A percentile compares a stretch with the other conserved stretches of the same genome.
Evolutionary conservation across 2,329 filamentous ascomycete genomes (phyloP).

Genomic region (Colletotrichum aenigma): DNA sequence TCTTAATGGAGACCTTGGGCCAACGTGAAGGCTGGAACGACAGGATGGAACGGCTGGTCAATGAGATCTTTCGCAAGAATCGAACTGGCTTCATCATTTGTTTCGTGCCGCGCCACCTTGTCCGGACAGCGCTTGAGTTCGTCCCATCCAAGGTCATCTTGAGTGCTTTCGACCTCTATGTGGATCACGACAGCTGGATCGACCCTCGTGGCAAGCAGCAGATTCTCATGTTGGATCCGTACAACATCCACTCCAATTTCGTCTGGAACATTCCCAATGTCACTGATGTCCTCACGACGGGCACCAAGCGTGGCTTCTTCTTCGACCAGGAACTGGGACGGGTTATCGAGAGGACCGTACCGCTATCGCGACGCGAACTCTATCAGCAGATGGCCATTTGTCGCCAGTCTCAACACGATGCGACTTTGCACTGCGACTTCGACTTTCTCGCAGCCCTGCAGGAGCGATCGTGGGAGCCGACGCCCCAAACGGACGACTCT

Average conservation of each 20-base stretch:
- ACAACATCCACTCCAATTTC: background rate
- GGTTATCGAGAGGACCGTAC: background rate
- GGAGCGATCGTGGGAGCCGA: background rate
- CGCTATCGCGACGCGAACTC: background rate
- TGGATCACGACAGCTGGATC: background rate
- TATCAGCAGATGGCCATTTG: background rate
- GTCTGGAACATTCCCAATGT: background rate
- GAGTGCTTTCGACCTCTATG: background rate
- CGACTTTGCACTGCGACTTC: background rate
- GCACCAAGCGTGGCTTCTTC: background rate
- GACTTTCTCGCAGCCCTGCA: background rate
- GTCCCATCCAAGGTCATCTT: background rate
- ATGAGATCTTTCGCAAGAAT: background rate
- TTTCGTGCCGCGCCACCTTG: background rate
- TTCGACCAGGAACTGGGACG: background rate
- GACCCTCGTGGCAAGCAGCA: background rate
- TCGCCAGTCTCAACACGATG: background rate
- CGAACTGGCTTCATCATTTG: background rate
- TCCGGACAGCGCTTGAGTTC: background rate
- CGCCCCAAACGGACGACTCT: background rate
- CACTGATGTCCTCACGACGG: background rate
- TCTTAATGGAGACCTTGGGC: background rate
- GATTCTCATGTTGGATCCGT: background rate
- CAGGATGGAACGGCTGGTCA: background rate
- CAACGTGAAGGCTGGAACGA: background rate